phyloP scores from a whole-genome alignment of 169 alveolate species.

The Cryptosporidium viatorum region DNA sequence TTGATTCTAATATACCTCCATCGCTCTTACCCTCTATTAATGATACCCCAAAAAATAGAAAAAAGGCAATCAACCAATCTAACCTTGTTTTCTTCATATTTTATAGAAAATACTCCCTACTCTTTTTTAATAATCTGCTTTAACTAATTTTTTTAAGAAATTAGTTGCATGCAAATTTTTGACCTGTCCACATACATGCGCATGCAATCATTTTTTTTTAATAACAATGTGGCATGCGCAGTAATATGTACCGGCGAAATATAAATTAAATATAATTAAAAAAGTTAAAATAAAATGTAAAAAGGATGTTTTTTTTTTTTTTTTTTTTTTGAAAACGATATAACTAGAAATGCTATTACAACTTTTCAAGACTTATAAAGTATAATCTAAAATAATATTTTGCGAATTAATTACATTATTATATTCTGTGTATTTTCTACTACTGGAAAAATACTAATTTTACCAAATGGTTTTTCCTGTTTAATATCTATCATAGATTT shows the following conservation, averaged over 20 bases:
- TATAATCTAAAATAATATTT: background rate
- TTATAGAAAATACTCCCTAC: conserved; percentile 27
- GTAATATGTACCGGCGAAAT: conserved; percentile 24
- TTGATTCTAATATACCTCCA: conserved; percentile 62
- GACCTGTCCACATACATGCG: conserved; percentile 54
- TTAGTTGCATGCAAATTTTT: conserved; percentile 22
- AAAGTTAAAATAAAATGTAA: background rate
- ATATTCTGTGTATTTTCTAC: background rate
- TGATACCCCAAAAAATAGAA: conserved; percentile 36
- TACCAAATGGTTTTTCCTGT: conserved; percentile 53
- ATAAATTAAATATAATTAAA: conserved; percentile 2
- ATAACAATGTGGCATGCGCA: conserved; percentile 41
- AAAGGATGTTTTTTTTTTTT: background rate
- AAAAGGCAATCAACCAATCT: conserved; percentile 47
- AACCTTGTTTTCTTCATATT: conserved; percentile 71
- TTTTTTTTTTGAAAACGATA: background rate
- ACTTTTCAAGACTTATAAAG: background rate
- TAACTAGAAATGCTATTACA: background rate
- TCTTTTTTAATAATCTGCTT: background rate
- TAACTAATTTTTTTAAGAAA: background rate
- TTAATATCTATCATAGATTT: conserved; percentile 51
- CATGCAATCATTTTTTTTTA: conserved; percentile 7
- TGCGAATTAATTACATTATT: background rate
- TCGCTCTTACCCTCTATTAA: conserved; percentile 55
- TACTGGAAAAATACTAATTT: conserved; percentile 27